Percentiles rank a stretch among this genome's conserved stretches.
phyloP scores from a whole-genome alignment of 2,329 filamentous ascomycete species.

The Lachnellula arida region DNA sequence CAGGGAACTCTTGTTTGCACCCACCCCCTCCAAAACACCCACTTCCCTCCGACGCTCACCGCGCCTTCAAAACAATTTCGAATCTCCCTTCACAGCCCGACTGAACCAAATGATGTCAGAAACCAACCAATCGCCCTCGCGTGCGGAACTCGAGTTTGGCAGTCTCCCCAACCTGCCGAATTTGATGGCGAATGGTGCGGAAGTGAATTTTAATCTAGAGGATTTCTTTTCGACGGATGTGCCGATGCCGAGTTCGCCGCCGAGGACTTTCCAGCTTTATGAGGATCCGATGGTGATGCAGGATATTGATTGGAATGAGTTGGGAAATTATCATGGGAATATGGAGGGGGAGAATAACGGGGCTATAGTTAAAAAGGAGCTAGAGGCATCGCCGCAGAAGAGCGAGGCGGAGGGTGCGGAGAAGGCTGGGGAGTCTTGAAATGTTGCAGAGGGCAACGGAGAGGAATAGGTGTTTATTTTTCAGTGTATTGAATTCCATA shows the following conservation, averaged over 20 bases:
- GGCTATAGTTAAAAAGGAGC: slow-evolving; percentile 22
- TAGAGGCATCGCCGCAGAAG: slow-evolving; percentile 14
- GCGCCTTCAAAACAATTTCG: slow-evolving; percentile 24
- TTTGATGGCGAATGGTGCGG: slow-evolving; percentile 11
- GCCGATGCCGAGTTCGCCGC: slow-evolving; percentile 43
- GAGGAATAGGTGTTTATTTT: not conserved
- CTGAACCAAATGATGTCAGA: slow-evolving; percentile 31
- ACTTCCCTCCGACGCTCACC: slow-evolving; percentile 24
- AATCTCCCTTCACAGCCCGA: slow-evolving; percentile 34
- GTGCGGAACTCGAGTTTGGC: slow-evolving; percentile 31
- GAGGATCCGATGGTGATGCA: slow-evolving; percentile 25
- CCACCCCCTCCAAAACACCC: slow-evolving; percentile 28
- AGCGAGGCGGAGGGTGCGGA: not conserved
- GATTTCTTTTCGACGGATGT: slow-evolving; percentile 41
- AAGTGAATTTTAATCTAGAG: slow-evolving; percentile 30
- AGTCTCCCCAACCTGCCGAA: slow-evolving; percentile 30
- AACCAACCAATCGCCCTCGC: slow-evolving; percentile 25
- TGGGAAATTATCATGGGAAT: slow-evolving; percentile 15
- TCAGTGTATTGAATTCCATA: slow-evolving; percentile 17
- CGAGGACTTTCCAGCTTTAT: slow-evolving; percentile 34
- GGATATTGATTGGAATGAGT: slow-evolving; percentile 27
- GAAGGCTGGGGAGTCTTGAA: not conserved
- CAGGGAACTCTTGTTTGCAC: slow-evolving; percentile 21
- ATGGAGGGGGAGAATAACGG: not conserved
- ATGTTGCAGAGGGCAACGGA: not conserved